Percentiles rank a stretch among this genome's conserved stretches.
These are phyloP conservation scores for Pestalotiopsis sp. DNA, from an alignment of 2,329 filamentous ascomycete genomes.

Conservation along the genomic window DNA sequence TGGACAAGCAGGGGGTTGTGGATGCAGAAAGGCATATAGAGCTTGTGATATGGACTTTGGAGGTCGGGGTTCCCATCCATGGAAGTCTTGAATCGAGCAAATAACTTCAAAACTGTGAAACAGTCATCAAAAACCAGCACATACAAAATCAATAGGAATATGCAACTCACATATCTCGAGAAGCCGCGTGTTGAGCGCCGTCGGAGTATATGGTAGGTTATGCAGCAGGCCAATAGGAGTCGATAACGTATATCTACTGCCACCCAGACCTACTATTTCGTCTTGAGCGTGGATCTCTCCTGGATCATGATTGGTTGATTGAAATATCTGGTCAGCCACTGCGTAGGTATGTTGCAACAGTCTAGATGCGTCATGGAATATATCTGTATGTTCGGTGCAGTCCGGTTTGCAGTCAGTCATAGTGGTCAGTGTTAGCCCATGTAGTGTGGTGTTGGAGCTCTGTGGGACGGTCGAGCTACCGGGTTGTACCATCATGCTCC, in stretches of 20 bases:
- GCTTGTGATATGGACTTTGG: conserved; percentile 9
- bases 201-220: neutral
- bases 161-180: conserved; percentile 7
- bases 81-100: conserved; percentile 7
- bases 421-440: neutral
- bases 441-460: neutral
- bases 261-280: neutral
- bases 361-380: neutral
- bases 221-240: neutral
- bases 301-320: neutral
- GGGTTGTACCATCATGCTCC: neutral
- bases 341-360: neutral
- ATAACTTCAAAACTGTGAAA: conserved; percentile 3
- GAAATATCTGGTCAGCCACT: neutral
- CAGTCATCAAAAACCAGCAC: neutral
- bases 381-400: conserved; percentile 1
- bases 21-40: conserved; percentile 13
- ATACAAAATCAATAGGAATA: neutral
- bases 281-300: neutral
- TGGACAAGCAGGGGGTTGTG: conserved; percentile 13
- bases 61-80: conserved; percentile 10
- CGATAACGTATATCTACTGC: neutral
- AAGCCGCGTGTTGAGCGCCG: conserved; percentile 4
- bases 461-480: neutral
- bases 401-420: conserved; percentile 6